These are phyloP conservation scores for Podosphaera aphanis DNA, from an alignment of 2,329 filamentous ascomycete species.

Conservation along the genomic window DNA sequence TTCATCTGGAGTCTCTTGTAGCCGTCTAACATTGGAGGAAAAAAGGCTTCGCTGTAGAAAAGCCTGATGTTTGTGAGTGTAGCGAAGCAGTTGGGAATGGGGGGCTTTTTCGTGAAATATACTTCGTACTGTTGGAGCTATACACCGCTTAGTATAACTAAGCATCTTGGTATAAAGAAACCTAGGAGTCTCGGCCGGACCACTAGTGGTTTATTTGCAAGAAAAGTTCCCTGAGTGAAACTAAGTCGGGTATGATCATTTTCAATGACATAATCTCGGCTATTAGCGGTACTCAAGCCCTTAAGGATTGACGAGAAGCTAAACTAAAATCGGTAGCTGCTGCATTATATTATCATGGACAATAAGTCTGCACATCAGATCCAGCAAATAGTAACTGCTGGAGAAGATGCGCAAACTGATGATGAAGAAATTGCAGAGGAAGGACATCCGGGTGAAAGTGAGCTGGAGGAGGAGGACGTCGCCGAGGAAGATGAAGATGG, in stretches of 20 bases:
- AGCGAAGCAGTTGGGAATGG: slow-evolving; percentile 13
- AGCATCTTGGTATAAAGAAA: background rate
- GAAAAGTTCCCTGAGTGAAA: no score
- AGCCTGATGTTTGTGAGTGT: slow-evolving; percentile 22
- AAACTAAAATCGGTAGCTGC: background rate
- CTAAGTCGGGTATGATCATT: no score
- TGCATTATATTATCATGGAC: background rate
- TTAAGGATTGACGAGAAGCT: background rate
- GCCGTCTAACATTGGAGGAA: slow-evolving; percentile 36
- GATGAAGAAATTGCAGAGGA: slow-evolving; percentile 7
- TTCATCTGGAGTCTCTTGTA: slow-evolving; percentile 12
- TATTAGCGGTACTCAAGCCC: background rate
- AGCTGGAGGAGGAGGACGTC: slow-evolving; percentile 23
- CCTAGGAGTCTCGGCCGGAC: no score
- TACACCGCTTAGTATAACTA: background rate
- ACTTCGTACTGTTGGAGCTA: slow-evolving; percentile 4
- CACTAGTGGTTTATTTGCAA: no score
- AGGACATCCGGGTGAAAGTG: slow-evolving; percentile 12
- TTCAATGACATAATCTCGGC: background rate
- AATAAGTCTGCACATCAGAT: background rate
- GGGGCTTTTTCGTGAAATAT: slow-evolving; percentile 5
- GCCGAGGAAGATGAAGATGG: slow-evolving; percentile 50
- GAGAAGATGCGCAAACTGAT: slow-evolving; percentile 5
- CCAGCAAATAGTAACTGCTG: background rate
- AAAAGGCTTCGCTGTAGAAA: slow-evolving; percentile 34